phyloP scores from a whole-genome alignment of 176 grass and related monocot species.

The Triticum dicoccoides region DNA sequence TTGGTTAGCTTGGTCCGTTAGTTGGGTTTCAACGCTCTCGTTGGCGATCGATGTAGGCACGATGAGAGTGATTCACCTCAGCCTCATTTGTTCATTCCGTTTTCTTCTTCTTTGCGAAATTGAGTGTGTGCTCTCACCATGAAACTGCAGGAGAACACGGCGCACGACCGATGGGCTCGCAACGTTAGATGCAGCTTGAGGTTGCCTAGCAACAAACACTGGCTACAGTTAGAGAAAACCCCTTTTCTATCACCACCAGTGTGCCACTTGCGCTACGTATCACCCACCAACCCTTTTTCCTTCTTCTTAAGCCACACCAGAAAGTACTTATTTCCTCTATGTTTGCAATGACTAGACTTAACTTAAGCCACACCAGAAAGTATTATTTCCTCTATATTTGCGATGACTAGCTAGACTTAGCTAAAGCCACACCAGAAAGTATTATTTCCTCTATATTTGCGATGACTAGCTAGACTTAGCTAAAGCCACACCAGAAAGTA shows the following conservation, averaged over 20 bases:
- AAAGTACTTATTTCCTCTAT: neutral
- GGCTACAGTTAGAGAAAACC: neutral
- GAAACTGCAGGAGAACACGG: no score
- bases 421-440: no score
- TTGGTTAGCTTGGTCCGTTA: neutral
- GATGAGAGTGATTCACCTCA: no score
- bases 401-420: neutral
- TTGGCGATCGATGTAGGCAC: no score
- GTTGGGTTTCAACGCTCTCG: neutral
- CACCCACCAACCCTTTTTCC: slow-evolving; percentile 4
- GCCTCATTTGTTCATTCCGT: no score
- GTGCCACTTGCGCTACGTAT: neutral
- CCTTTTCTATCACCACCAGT: neutral
- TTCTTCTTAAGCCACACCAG: neutral
- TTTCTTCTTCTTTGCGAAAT: no score
- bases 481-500: no score
- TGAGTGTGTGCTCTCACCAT: no score
- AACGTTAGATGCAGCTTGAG: neutral
- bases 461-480: neutral
- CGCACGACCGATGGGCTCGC: neutral
- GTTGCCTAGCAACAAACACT: slow-evolving; percentile 24
- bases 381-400: no score
- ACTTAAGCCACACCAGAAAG: neutral
- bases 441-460: no score
- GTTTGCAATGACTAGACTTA: neutral